Evolutionary conservation across 306 rosid species (phyloP).

Genomic region (Glycine tomentella): DNA sequence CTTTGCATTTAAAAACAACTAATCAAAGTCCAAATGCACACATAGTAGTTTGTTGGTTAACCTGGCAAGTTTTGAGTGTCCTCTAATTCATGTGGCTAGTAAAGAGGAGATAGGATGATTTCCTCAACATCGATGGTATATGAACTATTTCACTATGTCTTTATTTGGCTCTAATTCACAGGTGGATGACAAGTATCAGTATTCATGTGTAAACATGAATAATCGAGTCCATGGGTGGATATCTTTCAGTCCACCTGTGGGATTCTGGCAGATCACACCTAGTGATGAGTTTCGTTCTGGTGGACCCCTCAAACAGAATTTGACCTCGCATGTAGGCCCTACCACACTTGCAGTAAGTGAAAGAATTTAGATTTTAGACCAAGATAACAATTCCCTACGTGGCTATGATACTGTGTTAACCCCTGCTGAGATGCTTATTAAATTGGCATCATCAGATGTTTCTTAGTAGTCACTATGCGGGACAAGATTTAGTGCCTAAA

Average conservation of each 20-base stretch:
- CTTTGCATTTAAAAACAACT: background rate
- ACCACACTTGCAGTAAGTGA: conserved; percentile 78
- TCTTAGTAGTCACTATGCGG: conserved; percentile 88
- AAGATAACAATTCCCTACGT: conserved; percentile 25
- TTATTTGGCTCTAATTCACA: conserved; percentile 51
- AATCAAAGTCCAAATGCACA: background rate
- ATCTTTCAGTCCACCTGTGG: conserved; percentile 66
- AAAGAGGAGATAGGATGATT: conserved; percentile 25
- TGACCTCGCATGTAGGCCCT: conserved; percentile 92
- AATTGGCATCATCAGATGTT: conserved; percentile 65
- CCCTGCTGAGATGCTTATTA: conserved; percentile 35
- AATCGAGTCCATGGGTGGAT: conserved; percentile 91
- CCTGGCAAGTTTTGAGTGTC: conserved; percentile 12
- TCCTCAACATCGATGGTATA: conserved; percentile 18
- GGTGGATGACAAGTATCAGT: conserved; percentile 97
- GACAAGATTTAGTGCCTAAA: conserved; percentile 71
- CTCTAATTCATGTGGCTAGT: conserved; percentile 17
- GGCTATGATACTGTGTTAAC: conserved; percentile 34
- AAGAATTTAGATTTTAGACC: conserved; percentile 27
- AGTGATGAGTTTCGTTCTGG: conserved; percentile 84
- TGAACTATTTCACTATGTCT: conserved; percentile 40
- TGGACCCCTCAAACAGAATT: conserved; percentile 85
- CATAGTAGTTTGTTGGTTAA: background rate
- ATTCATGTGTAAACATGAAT: conserved; percentile 74
- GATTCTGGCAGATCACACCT: conserved; percentile 87